Base-by-base conservation (phyloP, 2,329 filamentous ascomycete species). In the Colletotrichum tabaci region DNA sequence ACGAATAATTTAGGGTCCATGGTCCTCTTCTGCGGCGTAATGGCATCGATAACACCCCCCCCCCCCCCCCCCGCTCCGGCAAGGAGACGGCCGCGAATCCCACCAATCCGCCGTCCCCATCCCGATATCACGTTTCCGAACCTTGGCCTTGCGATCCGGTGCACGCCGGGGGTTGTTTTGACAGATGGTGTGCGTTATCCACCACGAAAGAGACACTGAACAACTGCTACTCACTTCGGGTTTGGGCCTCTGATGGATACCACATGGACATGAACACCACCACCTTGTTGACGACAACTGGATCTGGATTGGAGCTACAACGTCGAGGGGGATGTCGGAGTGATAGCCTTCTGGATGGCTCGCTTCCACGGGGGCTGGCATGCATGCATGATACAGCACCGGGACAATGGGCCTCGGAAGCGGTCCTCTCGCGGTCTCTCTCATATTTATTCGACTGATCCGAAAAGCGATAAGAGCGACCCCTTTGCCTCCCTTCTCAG, bases 51-150 rank as follows among this genome's bases (percentile, higher is more conserved):
- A n/a, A 26, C 16, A 5, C 9, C 26, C 16, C 44, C 10, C 15
- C 18, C 16, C 44, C 42, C 21, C 26, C 23, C 23, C 58, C 44
- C 58, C 58, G 18, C 58, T 61, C 42, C 63, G 44, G 35, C 44
- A 49, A 21, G 42, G 35, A 3, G 44, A 23, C 18, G 44, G 64
- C 21, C 23, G 64, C 47, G 23, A 67, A 67, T 67, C 65, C 65
- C 65, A 67, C 65, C 65, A 67, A 67, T 67, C 65, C 65, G 30
- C 46, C 57, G 21, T 13, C 49, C n/a, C 2, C 15, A 57, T 55
- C 8, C 57, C 57, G 65, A 62, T 55, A 67, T 61, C 62, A 40
- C 49, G 49, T 56, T 46, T 38, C 47, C 35, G 64, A 40, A 13
- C 13, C 40, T 55, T 62, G 47, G 26, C 26, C 47, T 38, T 35